Evolutionary conservation across 2,329 filamentous ascomycete species (phyloP).

Genomic region (Microcyclospora tardicrescens): DNA sequence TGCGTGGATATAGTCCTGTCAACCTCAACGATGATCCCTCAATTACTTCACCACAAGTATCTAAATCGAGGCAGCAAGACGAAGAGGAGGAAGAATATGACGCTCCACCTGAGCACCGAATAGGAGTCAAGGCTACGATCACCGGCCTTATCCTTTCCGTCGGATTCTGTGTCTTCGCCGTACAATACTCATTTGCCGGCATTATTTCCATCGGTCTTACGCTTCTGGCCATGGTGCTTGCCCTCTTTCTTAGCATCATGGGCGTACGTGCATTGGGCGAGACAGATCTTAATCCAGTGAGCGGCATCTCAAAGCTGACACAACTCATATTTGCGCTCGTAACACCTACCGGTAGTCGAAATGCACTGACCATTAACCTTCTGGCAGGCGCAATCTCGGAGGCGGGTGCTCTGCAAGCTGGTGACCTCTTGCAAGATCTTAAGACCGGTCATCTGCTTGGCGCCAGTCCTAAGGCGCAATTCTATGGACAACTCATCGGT

Average conservation of each 20-base stretch:
- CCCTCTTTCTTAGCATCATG: conserved; percentile 54
- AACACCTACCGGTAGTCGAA: conserved; percentile 65
- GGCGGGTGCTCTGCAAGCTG: conserved; percentile 79
- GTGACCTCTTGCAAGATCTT: conserved; percentile 91
- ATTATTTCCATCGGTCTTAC: conserved; percentile 75
- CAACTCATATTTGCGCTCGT: conserved; percentile 90
- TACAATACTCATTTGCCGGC: conserved; percentile 69
- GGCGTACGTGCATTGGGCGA: conserved; percentile 55
- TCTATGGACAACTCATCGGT: conserved; percentile 91
- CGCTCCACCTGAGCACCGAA: conserved; percentile 70
- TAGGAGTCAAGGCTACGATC: conserved; percentile 56
- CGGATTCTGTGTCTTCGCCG: conserved; percentile 64
- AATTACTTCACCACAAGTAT: neutral
- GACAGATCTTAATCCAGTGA: conserved; percentile 92
- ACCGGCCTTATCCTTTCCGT: conserved; percentile 68
- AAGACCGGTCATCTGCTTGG: conserved; percentile 92
- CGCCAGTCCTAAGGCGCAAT: conserved; percentile 85
- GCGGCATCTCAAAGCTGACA: conserved; percentile 89
- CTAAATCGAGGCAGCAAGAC: conserved; percentile 7
- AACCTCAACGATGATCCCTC: conserved; percentile 8
- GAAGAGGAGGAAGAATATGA: conserved; percentile 47
- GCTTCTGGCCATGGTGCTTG: conserved; percentile 67
- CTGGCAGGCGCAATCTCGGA: conserved; percentile 82
- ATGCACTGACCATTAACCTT: conserved; percentile 87
- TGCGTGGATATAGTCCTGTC: conserved; percentile 28